Evolutionary conservation across 2,329 filamentous ascomycete species (phyloP).

Genomic region (Cercospora brassicicola): DNA sequence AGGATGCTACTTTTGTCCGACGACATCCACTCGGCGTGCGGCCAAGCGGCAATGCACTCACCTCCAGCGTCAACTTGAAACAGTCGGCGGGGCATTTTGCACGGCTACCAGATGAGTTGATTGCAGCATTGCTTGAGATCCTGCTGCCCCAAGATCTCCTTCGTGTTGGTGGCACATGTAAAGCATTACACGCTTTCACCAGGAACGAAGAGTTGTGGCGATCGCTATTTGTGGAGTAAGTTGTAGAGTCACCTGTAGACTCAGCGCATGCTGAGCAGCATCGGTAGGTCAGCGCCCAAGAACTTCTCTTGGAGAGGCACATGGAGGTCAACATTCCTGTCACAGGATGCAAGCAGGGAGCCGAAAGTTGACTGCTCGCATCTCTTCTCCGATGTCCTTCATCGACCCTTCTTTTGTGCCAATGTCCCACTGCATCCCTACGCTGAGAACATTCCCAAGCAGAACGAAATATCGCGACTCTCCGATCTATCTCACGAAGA

Average conservation of each 20-base stretch:
- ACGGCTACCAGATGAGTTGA: constrained; percentile 74
- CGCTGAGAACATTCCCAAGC: constrained; percentile 66
- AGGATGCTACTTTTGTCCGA: constrained; percentile 57
- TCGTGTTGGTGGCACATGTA: constrained; percentile 73
- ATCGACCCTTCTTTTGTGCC: constrained; percentile 87
- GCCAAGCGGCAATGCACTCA: constrained; percentile 80
- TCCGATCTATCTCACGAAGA: constrained; percentile 67
- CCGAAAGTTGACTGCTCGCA: constrained; percentile 68
- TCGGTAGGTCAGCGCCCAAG: constrained; percentile 46
- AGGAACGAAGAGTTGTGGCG: constrained; percentile 88
- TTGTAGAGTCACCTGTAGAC: constrained; percentile 33
- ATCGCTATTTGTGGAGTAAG: constrained; percentile 78
- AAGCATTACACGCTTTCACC: constrained; percentile 81
- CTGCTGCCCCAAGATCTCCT: constrained; percentile 65
- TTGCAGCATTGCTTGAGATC: constrained; percentile 72
- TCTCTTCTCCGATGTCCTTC: constrained; percentile 86
- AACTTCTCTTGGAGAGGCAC: constrained; percentile 72
- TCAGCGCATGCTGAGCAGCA: constrained; percentile 32
- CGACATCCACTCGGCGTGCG: constrained; percentile 81
- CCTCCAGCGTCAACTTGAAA: constrained; percentile 66
- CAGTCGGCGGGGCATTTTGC: constrained; percentile 64
- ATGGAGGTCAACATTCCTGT: constrained; percentile 78
- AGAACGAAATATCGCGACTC: constrained; percentile 72
- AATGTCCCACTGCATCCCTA: constrained; percentile 69
- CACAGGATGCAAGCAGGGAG: constrained; percentile 54